phyloP scores from a whole-genome alignment of 2,329 filamentous ascomycete species.

The Thyridium curvatum region DNA sequence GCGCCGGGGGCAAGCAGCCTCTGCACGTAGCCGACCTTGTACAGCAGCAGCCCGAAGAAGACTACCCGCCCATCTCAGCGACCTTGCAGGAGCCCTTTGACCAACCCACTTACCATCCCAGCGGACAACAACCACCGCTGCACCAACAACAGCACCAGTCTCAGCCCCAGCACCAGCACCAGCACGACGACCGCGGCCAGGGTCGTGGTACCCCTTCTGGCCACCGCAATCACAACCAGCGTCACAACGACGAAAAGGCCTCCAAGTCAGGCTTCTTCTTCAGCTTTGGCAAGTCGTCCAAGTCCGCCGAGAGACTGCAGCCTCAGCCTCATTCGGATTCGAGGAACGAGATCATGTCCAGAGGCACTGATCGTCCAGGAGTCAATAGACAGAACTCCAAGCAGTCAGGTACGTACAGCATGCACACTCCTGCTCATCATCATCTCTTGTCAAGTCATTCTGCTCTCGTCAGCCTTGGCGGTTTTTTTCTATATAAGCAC shows the following conservation, averaged over 20 bases:
- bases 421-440: constrained; percentile 7
- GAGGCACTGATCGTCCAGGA: constrained; percentile 22
- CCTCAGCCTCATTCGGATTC: constrained; percentile 26
- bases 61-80: constrained; percentile 19
- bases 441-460: no score
- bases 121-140: constrained; percentile 8
- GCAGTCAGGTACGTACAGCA: constrained; percentile 20
- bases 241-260: constrained; percentile 32
- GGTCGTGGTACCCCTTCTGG: no score
- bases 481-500: no score
- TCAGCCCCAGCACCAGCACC: constrained; percentile 13
- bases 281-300: constrained; percentile 41
- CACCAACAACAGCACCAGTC: constrained; percentile 9
- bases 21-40: constrained; percentile 24
- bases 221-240: constrained; percentile 19
- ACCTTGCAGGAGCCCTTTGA: constrained; percentile 14
- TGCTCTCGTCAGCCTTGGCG: no score
- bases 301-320: constrained; percentile 27
- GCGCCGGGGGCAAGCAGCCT: constrained; percentile 11
- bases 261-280: constrained; percentile 44
- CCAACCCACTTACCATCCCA: constrained; percentile 6
- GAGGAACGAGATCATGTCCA: constrained; percentile 29
- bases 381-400: constrained; percentile 20
- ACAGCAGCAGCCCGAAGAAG: constrained; percentile 16
- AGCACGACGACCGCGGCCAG: constrained; percentile 18